A percentile compares a stretch with the other conserved stretches of the same genome.
Conservation (phyloP, 495 filamentous ascomycete genomes). For the Rhizodiscina lignyota region DNA sequence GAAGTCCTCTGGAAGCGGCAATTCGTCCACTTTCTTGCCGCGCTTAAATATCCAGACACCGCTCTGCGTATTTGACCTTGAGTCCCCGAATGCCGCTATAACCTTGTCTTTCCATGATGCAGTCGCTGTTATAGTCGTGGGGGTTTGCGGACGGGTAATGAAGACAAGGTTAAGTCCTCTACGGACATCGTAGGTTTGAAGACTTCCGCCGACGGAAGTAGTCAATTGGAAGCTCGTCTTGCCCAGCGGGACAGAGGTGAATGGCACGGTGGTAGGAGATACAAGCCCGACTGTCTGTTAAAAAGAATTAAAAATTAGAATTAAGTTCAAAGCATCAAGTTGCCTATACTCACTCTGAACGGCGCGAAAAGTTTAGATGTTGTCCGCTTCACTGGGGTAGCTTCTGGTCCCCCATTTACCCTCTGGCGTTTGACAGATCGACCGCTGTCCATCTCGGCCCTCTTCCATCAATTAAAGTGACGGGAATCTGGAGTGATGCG, state of each 20-base stretch:
- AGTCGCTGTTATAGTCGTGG: constrained; percentile 68
- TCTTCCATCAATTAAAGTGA: too few species aligned
- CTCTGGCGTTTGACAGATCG: too few species aligned
- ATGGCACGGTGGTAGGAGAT: constrained; percentile 76
- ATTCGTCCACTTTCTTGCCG: constrained; percentile 66
- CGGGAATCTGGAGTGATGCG: too few species aligned
- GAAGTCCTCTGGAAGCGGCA: constrained; percentile 44
- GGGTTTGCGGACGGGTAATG: constrained; percentile 77
- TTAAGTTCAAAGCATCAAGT: too few species aligned
- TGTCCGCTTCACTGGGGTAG: too few species aligned
- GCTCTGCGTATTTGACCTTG: constrained; percentile 24
- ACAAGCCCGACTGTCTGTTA: constrained; percentile 80
- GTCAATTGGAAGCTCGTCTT: constrained; percentile 95
- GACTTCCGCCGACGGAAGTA: constrained; percentile 71
- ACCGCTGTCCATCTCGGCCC: too few species aligned
- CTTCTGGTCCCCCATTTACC: too few species aligned
- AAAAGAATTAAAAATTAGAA: too few species aligned
- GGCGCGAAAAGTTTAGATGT: too few species aligned
- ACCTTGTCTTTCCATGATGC: constrained; percentile 75
- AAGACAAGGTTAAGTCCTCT: constrained; percentile 83
- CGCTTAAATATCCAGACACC: constrained; percentile 91
- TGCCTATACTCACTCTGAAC: too few species aligned
- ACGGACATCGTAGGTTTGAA: constrained; percentile 90
- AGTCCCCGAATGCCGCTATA: constrained; percentile 62
- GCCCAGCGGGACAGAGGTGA: constrained; percentile 72